Evolutionary conservation across 495 filamentous ascomycete species (phyloP).

Genomic region (Penicillium nucicola): DNA sequence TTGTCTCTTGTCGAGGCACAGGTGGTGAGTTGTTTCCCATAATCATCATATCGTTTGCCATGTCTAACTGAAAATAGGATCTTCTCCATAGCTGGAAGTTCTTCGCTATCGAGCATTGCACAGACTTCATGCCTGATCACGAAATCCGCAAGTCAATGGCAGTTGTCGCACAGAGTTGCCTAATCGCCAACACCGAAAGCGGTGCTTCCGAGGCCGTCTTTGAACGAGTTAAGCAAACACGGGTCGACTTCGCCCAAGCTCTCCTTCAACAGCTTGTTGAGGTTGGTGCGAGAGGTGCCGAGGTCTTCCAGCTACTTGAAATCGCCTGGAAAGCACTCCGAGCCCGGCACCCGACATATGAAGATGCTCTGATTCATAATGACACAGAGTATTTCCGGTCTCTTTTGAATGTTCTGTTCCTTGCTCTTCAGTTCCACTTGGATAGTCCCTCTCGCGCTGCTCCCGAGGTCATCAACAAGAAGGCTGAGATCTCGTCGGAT

Average conservation of each 20-base stretch:
- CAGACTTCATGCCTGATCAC: slow-evolving; percentile 57
- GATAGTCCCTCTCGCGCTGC: slow-evolving; percentile 19
- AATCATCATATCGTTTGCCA: background rate
- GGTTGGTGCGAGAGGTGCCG: slow-evolving; percentile 53
- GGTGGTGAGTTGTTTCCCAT: slow-evolving; percentile 57
- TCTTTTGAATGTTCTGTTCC: slow-evolving; percentile 80
- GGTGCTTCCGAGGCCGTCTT: slow-evolving; percentile 71
- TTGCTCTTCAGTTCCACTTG: slow-evolving; percentile 66
- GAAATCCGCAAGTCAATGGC: slow-evolving; percentile 66
- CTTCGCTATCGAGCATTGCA: slow-evolving; percentile 78
- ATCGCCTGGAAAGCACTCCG: slow-evolving; percentile 67
- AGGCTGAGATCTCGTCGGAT: slow-evolving; percentile 38
- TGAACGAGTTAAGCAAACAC: slow-evolving; percentile 61
- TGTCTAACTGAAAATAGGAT: slow-evolving; percentile 40
- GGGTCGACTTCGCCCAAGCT: slow-evolving; percentile 72
- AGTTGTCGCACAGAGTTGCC: slow-evolving; percentile 65
- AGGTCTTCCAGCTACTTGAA: slow-evolving; percentile 60
- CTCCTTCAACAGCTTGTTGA: slow-evolving; percentile 73
- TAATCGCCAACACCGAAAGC: slow-evolving; percentile 64
- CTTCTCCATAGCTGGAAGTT: slow-evolving; percentile 88
- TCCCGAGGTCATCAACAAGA: slow-evolving; percentile 36
- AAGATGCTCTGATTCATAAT: slow-evolving; percentile 53
- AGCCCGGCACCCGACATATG: slow-evolving; percentile 60
- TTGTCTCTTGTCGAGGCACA: slow-evolving; percentile 88
- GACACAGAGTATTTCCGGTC: slow-evolving; percentile 75